Base-by-base conservation (phyloP, 257 asterid genomes). In the Paulownia fortunei region DNA sequence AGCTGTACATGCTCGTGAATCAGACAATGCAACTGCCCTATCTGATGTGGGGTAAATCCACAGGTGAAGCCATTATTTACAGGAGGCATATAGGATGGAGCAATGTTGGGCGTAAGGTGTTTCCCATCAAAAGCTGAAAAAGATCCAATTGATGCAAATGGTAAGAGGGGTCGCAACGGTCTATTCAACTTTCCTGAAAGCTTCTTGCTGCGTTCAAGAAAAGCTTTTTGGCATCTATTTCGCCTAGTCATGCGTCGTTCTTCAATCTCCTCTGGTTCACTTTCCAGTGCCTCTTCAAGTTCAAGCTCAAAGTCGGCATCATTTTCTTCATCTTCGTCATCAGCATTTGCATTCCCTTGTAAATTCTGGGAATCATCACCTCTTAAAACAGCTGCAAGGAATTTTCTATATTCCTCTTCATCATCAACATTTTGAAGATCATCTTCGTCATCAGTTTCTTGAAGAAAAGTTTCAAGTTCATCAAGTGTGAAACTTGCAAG, bases 291-390 rank as follows among this genome's bases (percentile, higher is more conserved):
- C 88, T 96, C 98, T 82, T 93, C 98, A 75, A 96, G 90, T 82
- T 96, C 99, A 81, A 96, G 97, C 90, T 93, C 99, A 86, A 93
- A 92, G 75, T 93, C 99, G n/a, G 97, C 99, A 89, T 96, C 99
- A 84, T 90, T 96, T 41, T 95, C 98, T 83, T 94, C 99, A 79
- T 93, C 98, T 80, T 93, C 99, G 72, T 95, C 99, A 63, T 96
- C 98, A 51, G 47, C 93, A 86, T 85, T 90, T 72, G 76, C 89
- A 79, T 81, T 90, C 60, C 67, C 97, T 52, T 81, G 87, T 41
- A 78, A 67, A 88, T 80, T 85, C 74, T 78, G 87, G 80, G 87
- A 69, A 79, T 81, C 90, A 78, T 90, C 97, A 63, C 97, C 98
- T 68, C 80, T 89, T 78, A 90, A 85, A 83, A 96, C 95, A 78